Percentiles rank a stretch among this genome's conserved stretches.
Conservation (phyloP, 2,329 filamentous ascomycete genomes). For the Sordariomycetes sp. region DNA sequence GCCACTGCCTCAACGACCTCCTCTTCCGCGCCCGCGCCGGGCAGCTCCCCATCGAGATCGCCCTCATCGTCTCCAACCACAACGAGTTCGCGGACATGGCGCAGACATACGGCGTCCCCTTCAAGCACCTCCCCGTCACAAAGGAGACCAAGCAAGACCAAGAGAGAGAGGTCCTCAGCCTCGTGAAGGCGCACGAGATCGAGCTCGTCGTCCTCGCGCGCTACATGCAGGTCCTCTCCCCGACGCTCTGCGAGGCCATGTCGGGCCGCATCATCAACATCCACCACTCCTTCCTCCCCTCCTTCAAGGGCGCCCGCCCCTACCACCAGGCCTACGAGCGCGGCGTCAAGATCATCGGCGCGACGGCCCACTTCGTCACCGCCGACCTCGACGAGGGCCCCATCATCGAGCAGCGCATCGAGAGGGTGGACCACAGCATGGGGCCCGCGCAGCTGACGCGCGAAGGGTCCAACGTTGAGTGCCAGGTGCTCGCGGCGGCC, state of each 20-base stretch:
- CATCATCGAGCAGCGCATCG: slow-evolving; percentile 76
- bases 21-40: slow-evolving; percentile 66
- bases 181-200: slow-evolving; percentile 54
- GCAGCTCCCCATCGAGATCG: slow-evolving; percentile 63
- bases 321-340: slow-evolving; percentile 82
- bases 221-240: slow-evolving; percentile 56
- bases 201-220: slow-evolving; percentile 72
- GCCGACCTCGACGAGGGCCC: slow-evolving; percentile 76
- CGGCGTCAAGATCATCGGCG: slow-evolving; percentile 80
- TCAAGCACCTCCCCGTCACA: slow-evolving; percentile 69
- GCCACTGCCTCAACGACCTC: slow-evolving; percentile 49
- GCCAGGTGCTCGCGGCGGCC: slow-evolving; percentile 66
- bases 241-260: slow-evolving; percentile 55
- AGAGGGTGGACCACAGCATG: slow-evolving; percentile 64
- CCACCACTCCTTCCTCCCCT: slow-evolving; percentile 76
- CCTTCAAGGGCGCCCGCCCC: slow-evolving; percentile 78
- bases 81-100: slow-evolving; percentile 58
- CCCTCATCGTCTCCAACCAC: slow-evolving; percentile 74
- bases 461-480: slow-evolving; percentile 75
- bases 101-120: slow-evolving; percentile 61
- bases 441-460: slow-evolving; percentile 63
- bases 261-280: slow-evolving; percentile 84
- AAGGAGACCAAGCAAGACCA: slow-evolving; percentile 66
- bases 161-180: slow-evolving; percentile 56
- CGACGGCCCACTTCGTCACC: slow-evolving; percentile 77